Conservation (phyloP, 2,329 filamentous ascomycete genomes). For the Orbilia quercus region DNA sequence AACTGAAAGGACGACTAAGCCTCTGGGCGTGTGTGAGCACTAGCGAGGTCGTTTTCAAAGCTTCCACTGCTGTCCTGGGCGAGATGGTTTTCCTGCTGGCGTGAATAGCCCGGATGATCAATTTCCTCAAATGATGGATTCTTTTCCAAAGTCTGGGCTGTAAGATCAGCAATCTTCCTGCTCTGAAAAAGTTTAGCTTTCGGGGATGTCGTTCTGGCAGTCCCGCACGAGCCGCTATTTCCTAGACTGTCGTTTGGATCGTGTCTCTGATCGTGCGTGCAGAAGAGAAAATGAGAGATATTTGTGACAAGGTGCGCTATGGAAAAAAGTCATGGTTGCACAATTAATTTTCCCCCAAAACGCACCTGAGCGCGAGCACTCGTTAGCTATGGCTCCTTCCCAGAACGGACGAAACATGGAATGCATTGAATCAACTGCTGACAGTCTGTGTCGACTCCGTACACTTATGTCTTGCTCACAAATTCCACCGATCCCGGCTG, state of each 20-base stretch:
- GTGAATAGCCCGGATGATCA: constrained; percentile 28
- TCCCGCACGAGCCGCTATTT: constrained; percentile 44
- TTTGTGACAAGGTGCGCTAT: constrained; percentile 8
- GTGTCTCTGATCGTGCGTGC: constrained; percentile 15
- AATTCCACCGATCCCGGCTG: constrained; percentile 9
- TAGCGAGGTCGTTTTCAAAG: constrained; percentile 5
- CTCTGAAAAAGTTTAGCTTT: constrained; percentile 28
- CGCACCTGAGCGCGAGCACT: constrained; percentile 4
- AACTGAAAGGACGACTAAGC: neutral
- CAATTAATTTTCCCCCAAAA: constrained; percentile 2
- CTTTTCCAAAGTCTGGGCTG: constrained; percentile 19
- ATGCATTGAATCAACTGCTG: constrained; percentile 26
- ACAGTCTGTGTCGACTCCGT: no score
- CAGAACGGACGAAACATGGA: constrained; percentile 29
- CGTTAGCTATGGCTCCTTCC: constrained; percentile 20
- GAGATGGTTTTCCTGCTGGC: neutral
- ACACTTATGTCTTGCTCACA: constrained; percentile 13
- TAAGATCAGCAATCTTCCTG: constrained; percentile 31
- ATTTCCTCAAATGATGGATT: constrained; percentile 13
- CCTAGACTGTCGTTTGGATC: constrained; percentile 42
- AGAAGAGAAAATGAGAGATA: no score
- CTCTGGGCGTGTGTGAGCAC: neutral
- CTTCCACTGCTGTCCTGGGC: neutral
- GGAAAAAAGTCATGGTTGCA: constrained; percentile 8
- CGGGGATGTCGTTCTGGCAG: constrained; percentile 14